Conservation (phyloP, 129 eudicot genomes). For the Solidago caesia region DNA sequence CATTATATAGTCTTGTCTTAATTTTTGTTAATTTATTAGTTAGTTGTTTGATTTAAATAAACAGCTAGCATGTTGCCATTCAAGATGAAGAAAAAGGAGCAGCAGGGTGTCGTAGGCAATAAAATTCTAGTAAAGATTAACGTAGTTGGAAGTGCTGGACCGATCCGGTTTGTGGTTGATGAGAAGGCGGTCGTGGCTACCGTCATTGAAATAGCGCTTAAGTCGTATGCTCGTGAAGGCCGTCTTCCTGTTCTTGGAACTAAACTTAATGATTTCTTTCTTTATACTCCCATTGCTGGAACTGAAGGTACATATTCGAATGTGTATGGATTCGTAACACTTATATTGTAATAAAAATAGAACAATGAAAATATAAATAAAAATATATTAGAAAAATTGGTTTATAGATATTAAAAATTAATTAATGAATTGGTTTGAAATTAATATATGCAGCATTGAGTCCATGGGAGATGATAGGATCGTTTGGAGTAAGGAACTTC, state of each 20-base stretch:
- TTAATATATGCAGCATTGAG: conserved; percentile 47
- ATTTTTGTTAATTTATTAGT: background rate
- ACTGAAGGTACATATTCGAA: conserved; percentile 52
- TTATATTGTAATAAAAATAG: too few species aligned
- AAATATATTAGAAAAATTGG: too few species aligned
- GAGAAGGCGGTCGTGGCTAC: conserved; percentile 23
- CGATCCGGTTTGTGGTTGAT: conserved; percentile 30
- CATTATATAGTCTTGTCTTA: background rate
- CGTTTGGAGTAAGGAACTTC: conserved; percentile 68
- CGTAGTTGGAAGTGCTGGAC: conserved; percentile 34
- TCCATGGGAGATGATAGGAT: conserved; percentile 77
- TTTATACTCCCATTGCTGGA: conserved; percentile 61
- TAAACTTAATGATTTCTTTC: conserved; percentile 53
- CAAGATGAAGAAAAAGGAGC: conserved; percentile 26
- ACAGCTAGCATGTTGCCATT: conserved; percentile 5
- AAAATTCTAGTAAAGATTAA: conserved; percentile 25
- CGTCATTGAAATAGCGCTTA: conserved; percentile 31
- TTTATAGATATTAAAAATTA: background rate
- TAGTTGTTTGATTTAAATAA: background rate
- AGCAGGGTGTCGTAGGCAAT: background rate
- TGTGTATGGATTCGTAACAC: too few species aligned
- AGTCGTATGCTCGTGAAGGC: conserved; percentile 33
- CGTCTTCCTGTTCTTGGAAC: conserved; percentile 49
- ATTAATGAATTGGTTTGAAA: background rate
- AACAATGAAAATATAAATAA: too few species aligned